These are phyloP conservation scores for Aspergillus sp. DNA, from an alignment of 2,329 filamentous ascomycete genomes.

Conservation along the genomic window DNA sequence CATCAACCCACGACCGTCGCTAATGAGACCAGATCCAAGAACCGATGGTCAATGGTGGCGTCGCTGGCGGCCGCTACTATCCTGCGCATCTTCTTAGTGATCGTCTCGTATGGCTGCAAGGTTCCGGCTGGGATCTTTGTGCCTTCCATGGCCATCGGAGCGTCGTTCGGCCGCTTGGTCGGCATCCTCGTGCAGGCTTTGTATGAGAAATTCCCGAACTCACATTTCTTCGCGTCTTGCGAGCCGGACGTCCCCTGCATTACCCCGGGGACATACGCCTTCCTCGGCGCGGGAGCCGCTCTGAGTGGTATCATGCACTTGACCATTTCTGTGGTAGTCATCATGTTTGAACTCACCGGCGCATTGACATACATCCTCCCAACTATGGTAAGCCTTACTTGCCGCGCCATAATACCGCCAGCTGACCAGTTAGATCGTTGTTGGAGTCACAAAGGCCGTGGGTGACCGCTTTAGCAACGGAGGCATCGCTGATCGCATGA, in stretches of 20 bases:
- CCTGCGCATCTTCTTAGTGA: constrained; percentile 78
- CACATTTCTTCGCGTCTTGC: constrained; percentile 83
- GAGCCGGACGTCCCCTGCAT: constrained; percentile 92
- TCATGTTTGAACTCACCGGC: constrained; percentile 99
- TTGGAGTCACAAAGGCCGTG: constrained; percentile 93
- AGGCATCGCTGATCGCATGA: constrained; percentile 96
- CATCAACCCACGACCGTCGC: not conserved
- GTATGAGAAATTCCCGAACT: constrained; percentile 78
- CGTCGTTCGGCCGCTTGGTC: constrained; percentile 89
- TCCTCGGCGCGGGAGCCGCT: constrained; percentile 86
- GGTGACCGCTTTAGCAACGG: constrained; percentile 90
- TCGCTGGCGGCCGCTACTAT: constrained; percentile 78
- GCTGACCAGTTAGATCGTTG: constrained; percentile 67
- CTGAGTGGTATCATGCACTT: constrained; percentile 98
- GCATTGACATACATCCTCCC: constrained; percentile 94
- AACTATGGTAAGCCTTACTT: constrained; percentile 66
- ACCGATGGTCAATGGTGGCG: constrained; percentile 73
- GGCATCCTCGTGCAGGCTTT: constrained; percentile 90
- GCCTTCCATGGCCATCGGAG: constrained; percentile 95
- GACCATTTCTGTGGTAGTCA: constrained; percentile 93
- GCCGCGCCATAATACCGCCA: not conserved
- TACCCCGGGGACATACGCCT: constrained; percentile 94
- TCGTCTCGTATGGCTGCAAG: constrained; percentile 96
- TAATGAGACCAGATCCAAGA: constrained; percentile 49
- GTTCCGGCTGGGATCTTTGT: constrained; percentile 98